Percentiles rank a stretch among this genome's conserved stretches.
Conservation (phyloP, 2,329 filamentous ascomycete genomes). For the Helotiales sp. region DNA sequence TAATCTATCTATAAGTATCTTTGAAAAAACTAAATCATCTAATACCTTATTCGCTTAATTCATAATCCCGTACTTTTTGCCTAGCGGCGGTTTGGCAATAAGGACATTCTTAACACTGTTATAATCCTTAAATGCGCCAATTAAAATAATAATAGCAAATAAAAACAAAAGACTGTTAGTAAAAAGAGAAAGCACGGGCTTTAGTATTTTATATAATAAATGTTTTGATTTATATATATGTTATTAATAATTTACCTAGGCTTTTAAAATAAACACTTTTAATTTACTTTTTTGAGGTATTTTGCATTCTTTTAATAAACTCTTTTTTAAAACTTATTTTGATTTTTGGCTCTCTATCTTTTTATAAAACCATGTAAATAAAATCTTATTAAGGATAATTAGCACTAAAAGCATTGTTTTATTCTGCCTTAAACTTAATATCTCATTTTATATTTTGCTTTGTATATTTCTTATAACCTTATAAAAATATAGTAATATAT, state of each 20-base stretch:
- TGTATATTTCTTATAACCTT: constrained; percentile 31
- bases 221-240: constrained; percentile 24
- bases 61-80: constrained; percentile 25
- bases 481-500: constrained; percentile 29
- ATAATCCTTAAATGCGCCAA: constrained; percentile 22
- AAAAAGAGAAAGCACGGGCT: constrained; percentile 24
- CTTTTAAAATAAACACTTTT: constrained; percentile 19
- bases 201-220: constrained; percentile 24
- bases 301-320: constrained; percentile 27
- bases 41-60: constrained; percentile 14
- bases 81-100: constrained; percentile 13
- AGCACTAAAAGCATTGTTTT: constrained; percentile 15
- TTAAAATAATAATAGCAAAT: constrained; percentile 26
- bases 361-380: constrained; percentile 29
- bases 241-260: constrained; percentile 22
- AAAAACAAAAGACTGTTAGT: constrained; percentile 23
- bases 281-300: constrained; percentile 29
- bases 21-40: constrained; percentile 18
- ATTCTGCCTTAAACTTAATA: constrained; percentile 25
- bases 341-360: constrained; percentile 29
- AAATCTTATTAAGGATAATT: constrained; percentile 28
- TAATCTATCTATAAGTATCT: constrained; percentile 22
- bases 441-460: constrained; percentile 28
- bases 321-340: constrained; percentile 32
- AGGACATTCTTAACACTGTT: constrained; percentile 22